Percentiles rank a stretch among this genome's conserved stretches.
These are phyloP conservation scores for Pseudogymnoascus sp. DNA, from an alignment of 2,329 filamentous ascomycete species.

Conservation along the genomic window DNA sequence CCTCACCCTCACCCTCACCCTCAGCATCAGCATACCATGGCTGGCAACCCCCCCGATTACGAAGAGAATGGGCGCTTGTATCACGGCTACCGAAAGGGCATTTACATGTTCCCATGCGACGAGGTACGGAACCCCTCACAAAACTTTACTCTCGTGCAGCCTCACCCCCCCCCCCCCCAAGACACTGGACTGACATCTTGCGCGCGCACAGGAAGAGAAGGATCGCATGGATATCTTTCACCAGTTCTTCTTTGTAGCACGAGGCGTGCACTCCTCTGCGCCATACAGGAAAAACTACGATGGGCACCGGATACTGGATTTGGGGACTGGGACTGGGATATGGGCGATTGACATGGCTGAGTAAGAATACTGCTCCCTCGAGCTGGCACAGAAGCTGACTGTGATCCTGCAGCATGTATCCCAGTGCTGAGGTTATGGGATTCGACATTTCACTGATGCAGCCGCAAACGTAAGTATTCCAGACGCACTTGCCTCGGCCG, in stretches of 20 bases:
- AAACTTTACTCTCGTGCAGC: slow-evolving; percentile 4
- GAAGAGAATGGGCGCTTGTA: slow-evolving; percentile 61
- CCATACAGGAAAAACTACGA: slow-evolving; percentile 24
- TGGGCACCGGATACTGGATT: slow-evolving; percentile 44
- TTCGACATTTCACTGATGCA: slow-evolving; percentile 55
- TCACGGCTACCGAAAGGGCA: slow-evolving; percentile 56
- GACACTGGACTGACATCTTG: slow-evolving; percentile 11
- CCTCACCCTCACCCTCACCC: slow-evolving; percentile 11
- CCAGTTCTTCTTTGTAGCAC: slow-evolving; percentile 61
- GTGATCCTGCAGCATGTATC: slow-evolving; percentile 37
- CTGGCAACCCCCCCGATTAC: slow-evolving; percentile 35
- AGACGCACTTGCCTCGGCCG: slow-evolving; percentile 30
- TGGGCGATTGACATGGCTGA: slow-evolving; percentile 85
- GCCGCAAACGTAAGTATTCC: slow-evolving; percentile 39
- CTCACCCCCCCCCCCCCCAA: not conserved
- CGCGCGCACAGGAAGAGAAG: slow-evolving; percentile 49
- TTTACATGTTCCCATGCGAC: slow-evolving; percentile 72
- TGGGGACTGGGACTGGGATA: slow-evolving; percentile 83
- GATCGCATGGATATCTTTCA: slow-evolving; percentile 77
- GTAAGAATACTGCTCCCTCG: slow-evolving; percentile 35
- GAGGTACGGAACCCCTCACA: slow-evolving; percentile 41
- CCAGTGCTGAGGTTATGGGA: slow-evolving; percentile 49
- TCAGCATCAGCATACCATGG: not conserved
- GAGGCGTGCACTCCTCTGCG: slow-evolving; percentile 36
- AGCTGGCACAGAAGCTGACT: slow-evolving; percentile 3